Evolutionary conservation across 441 rosid species (phyloP), one percentile per base, ranked within the genome.

Genomic region (Erodium trifolium): DNA sequence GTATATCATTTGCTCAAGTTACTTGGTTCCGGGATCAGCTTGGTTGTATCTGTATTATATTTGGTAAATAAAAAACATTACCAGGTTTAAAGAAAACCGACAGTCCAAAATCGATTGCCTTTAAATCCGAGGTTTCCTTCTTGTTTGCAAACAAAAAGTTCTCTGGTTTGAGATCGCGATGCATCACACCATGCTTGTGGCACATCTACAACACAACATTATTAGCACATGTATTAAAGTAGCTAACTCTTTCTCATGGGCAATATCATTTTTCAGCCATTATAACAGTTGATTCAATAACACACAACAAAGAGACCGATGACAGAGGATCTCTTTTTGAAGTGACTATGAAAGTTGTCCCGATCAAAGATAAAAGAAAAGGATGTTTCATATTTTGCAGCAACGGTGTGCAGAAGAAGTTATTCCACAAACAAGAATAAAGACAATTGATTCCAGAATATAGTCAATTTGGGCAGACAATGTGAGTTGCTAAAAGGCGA

Each of bases 81-180:
- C 93, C 88, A 67, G 91, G 91, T 70, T 83, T 81, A 71, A 41
- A 41, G 47, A 41, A 41, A 41, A 41, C 47, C 47, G 47, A 41
- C 8, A 41, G 47, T 9, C 47, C 47, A 41, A 41, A 41, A 41
- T 41, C 47, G 5, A 41, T 41, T 41, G 47, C 47, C 11, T 41
- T 41, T 6, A 41, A 41, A 41, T 41, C 47, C 5, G 47, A 5
- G 2, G 47, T 41, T 41, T 41, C 47, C 47, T 41, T 41, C 47
- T 41, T 41, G 47, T 41, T 41, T 4, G 47, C 47, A 41, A 41
- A 41, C 47, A 41, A 41, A 41, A 41, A 41, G 47, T 41, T 41
- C 12, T 34, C 37, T 34, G 37, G 37, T 34, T 34, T 34, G 37
- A 34, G 37, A 34, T 34, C 37, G 37, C 37, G 47, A 9, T 41